A percentile compares a stretch with the other conserved stretches of the same genome.
phyloP scores from a whole-genome alignment of 306 rosid species.

The Vigna radiata region DNA sequence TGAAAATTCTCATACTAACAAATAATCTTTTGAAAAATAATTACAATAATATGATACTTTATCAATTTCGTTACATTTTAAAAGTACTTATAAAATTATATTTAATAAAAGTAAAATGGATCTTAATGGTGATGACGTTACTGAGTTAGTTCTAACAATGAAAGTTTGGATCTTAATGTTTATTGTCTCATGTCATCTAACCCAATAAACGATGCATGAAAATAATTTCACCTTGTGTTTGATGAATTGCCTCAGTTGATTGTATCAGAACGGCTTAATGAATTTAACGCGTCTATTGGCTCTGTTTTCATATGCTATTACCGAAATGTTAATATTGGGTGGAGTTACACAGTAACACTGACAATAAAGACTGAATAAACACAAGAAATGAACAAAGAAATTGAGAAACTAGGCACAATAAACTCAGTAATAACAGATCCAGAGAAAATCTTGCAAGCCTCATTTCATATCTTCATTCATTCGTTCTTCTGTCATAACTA shows the following conservation, averaged over 20 bases:
- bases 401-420: slow-evolving; percentile 48
- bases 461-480: slow-evolving; percentile 46
- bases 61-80: neutral
- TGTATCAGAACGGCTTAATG: neutral
- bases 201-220: neutral
- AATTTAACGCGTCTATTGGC: slow-evolving; percentile 1
- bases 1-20: neutral
- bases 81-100: too few species aligned
- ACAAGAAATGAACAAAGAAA: slow-evolving; percentile 42
- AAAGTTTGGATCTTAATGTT: neutral
- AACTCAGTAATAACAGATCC: slow-evolving; percentile 46
- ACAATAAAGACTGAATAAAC: slow-evolving; percentile 29
- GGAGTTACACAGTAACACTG: slow-evolving; percentile 39
- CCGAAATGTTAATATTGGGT: slow-evolving; percentile 40
- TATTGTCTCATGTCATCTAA: neutral
- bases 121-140: neutral
- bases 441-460: slow-evolving; percentile 59
- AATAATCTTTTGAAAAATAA: neutral
- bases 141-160: neutral
- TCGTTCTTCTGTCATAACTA: slow-evolving; percentile 51
- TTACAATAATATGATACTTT: neutral
- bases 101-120: too few species aligned
- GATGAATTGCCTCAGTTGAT: slow-evolving; percentile 28
- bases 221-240: neutral
- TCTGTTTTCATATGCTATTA: slow-evolving; percentile 35